Percentiles rank a stretch among this genome's conserved stretches.
These are phyloP conservation scores for Phytophthora cryptogea DNA, from an alignment of 352 stramenopile species.

Conservation along the genomic window DNA sequence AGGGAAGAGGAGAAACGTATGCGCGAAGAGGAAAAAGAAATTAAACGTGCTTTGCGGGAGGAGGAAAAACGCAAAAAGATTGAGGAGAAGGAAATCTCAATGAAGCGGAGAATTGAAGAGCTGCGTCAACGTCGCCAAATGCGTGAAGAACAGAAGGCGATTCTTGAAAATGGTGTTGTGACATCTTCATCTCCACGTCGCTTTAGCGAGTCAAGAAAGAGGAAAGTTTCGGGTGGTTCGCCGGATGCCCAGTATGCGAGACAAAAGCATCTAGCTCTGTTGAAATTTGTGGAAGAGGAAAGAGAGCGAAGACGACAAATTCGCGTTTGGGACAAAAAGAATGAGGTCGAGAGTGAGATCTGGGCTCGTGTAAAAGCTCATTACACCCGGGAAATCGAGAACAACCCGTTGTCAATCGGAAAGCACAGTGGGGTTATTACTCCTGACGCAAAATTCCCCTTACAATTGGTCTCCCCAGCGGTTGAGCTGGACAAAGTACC, in stretches of 20 bases:
- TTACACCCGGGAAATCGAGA: constrained; percentile 30
- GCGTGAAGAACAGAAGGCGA: constrained; percentile 70
- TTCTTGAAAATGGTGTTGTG: constrained; percentile 76
- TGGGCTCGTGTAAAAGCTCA: constrained; percentile 60
- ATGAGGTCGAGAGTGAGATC: constrained; percentile 49
- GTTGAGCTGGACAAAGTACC: constrained; percentile 49
- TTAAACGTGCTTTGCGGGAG: constrained; percentile 68
- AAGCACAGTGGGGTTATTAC: constrained; percentile 2
- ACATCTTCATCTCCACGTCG: constrained; percentile 42
- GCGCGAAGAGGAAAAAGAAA: constrained; percentile 72
- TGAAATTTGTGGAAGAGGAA: constrained; percentile 78
- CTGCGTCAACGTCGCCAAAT: constrained; percentile 63
- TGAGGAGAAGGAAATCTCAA: constrained; percentile 71
- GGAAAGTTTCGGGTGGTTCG: constrained; percentile 11
- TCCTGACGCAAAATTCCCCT: constrained; percentile 36
- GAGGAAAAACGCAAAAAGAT: constrained; percentile 74
- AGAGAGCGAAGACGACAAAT: constrained; percentile 61
- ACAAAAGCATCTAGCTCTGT: constrained; percentile 58
- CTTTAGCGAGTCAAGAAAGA: constrained; percentile 26
- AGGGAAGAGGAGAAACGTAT: constrained; percentile 74
- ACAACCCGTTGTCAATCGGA: neutral
- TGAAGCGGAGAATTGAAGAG: constrained; percentile 80
- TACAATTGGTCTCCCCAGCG: constrained; percentile 34
- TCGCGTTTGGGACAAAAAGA: constrained; percentile 58
- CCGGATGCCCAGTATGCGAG: constrained; percentile 31